Conservation (phyloP, 2,329 filamentous ascomycete species). For the Xylariaceae sp. region DNA sequence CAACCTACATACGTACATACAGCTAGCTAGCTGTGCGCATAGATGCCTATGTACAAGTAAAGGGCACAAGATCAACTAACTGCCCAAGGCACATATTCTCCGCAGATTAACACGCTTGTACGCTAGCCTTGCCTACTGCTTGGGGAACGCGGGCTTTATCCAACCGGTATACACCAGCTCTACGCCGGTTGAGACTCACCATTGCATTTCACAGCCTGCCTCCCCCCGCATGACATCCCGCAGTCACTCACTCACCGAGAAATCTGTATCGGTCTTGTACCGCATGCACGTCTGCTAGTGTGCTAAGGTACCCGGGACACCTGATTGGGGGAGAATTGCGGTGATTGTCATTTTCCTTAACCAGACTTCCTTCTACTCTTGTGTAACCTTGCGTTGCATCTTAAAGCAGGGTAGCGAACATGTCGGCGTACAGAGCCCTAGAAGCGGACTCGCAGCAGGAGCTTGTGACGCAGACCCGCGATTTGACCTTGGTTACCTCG, state of each 20-base stretch:
- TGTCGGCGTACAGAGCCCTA: conserved; percentile 11
- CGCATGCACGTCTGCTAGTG: conserved; percentile 4
- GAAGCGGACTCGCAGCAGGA: conserved; percentile 27
- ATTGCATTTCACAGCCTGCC: conserved; percentile 16
- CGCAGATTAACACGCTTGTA: conserved; percentile 18
- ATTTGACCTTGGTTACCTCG: conserved; percentile 34
- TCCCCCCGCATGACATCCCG: conserved; percentile 15
- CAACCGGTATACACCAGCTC: conserved; percentile 4
- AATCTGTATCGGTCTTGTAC: conserved; percentile 10
- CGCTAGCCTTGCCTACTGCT: conserved; percentile 27
- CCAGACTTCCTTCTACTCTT: conserved; percentile 11
- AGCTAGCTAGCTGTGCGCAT: conserved; percentile 12
- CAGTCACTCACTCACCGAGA: conserved; percentile 25
- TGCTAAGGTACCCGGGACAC: conserved; percentile 1
- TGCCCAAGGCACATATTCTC: not conserved
- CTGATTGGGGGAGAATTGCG: conserved; percentile 10
- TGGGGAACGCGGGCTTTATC: conserved; percentile 29
- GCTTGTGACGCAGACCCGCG: conserved; percentile 40
- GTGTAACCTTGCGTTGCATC: conserved; percentile 6
- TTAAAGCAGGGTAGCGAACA: conserved; percentile 10
- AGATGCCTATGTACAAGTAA: conserved; percentile 1
- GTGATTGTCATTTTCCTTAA: conserved; percentile 21
- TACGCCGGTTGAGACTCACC: conserved; percentile 17
- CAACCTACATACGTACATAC: not conserved
- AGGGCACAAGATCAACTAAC: conserved; percentile 15